Base-by-base conservation (phyloP, 108 stramenopile species). In the Stephanodiscus triporus region DNA sequence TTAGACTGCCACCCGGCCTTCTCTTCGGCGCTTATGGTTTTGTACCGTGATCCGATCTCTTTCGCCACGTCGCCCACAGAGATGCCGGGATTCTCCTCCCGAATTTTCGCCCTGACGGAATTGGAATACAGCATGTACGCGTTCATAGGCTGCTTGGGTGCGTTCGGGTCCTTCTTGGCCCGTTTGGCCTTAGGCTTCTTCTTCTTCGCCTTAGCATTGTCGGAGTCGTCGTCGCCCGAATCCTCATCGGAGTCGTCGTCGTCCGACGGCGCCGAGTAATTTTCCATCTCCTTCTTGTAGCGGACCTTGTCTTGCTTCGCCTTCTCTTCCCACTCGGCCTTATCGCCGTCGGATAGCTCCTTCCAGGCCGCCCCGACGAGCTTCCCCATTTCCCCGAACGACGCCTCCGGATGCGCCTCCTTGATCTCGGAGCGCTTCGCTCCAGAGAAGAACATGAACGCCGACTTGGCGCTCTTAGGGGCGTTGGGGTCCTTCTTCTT, bases 101-200 rank as follows among this genome's bases (percentile, higher is more conserved):
- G 91, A 19, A 93, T 37, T 47, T 87, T 78, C 17, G 79, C 63
- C 32, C 95, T 83, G 36, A 75, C 72, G 51, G 84, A 80, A 59
- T 83, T 85, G 6, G 77, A 62, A 68, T 84, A 95, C 61, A 86
- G 70, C 76, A 92, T 81, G 85, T 83, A 95, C 14, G 88, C 83
- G n/a, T 61, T 37, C 36, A 60, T 67, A 20, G 84, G 77, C 36
- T 77, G 63, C 80, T 93, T 77, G 1, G 84, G 84, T 30, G 82
- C 88, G 76, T 89, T 87, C 8, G 86, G 86, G 63, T 89, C 88
- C 50, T 89, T 89, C 70, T 85, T 82, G 3, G 45, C 57, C 17
- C 22, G 30, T 29, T 57, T 57, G 56, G 56, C 56, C 37, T 61
- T 61, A 19, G 60, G 60, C 36, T 61, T 61, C 4, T 32, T 61